Conservation (phyloP, 2,329 filamentous ascomycete species). For the Tympanopsis confertula region DNA sequence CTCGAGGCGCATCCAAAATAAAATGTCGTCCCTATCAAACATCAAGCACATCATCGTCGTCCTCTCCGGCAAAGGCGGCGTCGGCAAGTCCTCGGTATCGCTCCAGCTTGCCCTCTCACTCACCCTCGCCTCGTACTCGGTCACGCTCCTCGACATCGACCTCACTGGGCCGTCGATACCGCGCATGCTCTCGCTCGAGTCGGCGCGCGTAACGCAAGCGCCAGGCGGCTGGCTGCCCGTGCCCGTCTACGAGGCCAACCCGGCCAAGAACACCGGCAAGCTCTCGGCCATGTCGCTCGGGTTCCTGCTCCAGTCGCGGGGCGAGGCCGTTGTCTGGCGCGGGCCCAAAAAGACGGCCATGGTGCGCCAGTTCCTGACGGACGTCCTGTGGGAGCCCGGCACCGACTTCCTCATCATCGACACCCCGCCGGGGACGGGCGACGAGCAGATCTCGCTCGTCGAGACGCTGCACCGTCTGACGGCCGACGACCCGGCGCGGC, state of each 20-base stretch:
- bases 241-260: slow-evolving; percentile 56
- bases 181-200: slow-evolving; percentile 82
- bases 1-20: too few relatives aligned
- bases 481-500: slow-evolving; percentile 41
- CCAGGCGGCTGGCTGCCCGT: slow-evolving; percentile 90
- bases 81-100: slow-evolving; percentile 96
- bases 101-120: slow-evolving; percentile 88
- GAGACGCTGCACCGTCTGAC: slow-evolving; percentile 65
- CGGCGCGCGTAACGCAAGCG: slow-evolving; percentile 79
- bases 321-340: slow-evolving; percentile 91
- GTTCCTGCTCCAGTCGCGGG: slow-evolving; percentile 71
- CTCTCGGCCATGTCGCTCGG: slow-evolving; percentile 84
- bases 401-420: slow-evolving; percentile 88
- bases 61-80: slow-evolving; percentile 92
- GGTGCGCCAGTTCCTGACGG: slow-evolving; percentile 89
- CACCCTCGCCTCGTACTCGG: slow-evolving; percentile 71
- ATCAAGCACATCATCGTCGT: too few relatives aligned
- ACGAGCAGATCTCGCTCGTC: slow-evolving; percentile 91
- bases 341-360: slow-evolving; percentile 98
- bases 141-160: slow-evolving; percentile 92
- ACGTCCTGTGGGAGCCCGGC: slow-evolving; percentile 73
- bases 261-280: slow-evolving; percentile 28
- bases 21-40: too few relatives aligned
- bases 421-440: slow-evolving; percentile 88
- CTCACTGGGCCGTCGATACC: slow-evolving; percentile 94